These are phyloP conservation scores for Auricularia cornea DNA, from an alignment of 768 basidiomycete genomes.

Conservation along the genomic window DNA sequence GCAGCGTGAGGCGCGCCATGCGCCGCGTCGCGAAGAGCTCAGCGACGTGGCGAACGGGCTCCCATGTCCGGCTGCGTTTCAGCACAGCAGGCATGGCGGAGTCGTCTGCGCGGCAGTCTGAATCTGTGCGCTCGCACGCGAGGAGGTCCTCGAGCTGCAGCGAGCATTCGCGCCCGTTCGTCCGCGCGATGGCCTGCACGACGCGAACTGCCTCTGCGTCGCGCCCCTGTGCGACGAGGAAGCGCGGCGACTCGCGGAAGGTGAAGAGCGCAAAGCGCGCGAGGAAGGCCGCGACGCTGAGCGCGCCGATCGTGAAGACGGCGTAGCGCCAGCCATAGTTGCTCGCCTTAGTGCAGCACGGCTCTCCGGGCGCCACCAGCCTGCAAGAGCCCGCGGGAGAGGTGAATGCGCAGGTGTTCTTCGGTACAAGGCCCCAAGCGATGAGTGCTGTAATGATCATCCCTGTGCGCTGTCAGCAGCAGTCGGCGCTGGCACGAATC, in stretches of 20 bases:
- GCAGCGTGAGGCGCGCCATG: no score
- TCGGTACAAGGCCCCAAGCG: constrained; percentile 52
- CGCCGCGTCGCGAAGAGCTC: constrained; percentile 59
- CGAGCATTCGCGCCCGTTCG: no score
- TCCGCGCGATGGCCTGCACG: no score
- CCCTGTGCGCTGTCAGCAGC: constrained; percentile 2
- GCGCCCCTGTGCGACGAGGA: constrained; percentile 43
- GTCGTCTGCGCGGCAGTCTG: background rate
- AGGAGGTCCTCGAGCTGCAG: constrained; percentile 40
- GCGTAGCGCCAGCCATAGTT: no score
- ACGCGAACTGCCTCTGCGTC: constrained; percentile 52
- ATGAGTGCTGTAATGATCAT: constrained; percentile 14
- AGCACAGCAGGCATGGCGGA: constrained; percentile 5
- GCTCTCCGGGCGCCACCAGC: no score
- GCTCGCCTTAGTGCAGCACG: no score
- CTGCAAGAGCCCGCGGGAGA: constrained; percentile 21
- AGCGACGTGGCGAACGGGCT: constrained; percentile 36
- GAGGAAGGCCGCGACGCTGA: no score
- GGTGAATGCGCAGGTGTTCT: constrained; percentile 37
- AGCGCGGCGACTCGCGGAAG: constrained; percentile 50
- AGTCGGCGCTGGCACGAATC: constrained; percentile 41
- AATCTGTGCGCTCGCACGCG: constrained; percentile 11
- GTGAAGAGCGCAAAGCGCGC: constrained; percentile 45
- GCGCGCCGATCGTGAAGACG: no score
- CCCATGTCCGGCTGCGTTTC: constrained; percentile 12